phyloP scores from a whole-genome alignment of 2,329 filamentous ascomycete genomes.

The Ceratocystis smalleyi region DNA sequence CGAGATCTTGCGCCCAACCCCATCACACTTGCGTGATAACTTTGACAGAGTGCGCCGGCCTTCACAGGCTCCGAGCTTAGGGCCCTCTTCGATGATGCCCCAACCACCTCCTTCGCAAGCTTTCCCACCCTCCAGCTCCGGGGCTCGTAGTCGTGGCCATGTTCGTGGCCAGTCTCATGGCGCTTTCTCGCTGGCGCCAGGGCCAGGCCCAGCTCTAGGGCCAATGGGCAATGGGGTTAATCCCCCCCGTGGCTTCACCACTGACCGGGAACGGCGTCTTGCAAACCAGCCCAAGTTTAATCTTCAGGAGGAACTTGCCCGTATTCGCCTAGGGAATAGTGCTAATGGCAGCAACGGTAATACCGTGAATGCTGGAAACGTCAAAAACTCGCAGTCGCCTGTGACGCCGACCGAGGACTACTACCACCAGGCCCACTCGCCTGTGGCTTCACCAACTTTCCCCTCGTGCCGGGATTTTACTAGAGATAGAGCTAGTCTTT shows the following conservation, averaged over 20 bases:
- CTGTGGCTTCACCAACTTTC: constrained; percentile 10
- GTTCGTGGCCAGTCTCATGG: constrained; percentile 14
- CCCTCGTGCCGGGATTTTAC: constrained; percentile 1
- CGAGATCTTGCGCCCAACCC: constrained; percentile 12
- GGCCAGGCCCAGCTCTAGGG: background rate
- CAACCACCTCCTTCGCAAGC: background rate
- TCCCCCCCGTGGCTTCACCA: background rate
- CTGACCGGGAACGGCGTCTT: constrained; percentile 7
- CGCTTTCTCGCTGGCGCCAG: constrained; percentile 4
- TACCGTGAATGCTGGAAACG: background rate
- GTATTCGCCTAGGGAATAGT: constrained; percentile 5
- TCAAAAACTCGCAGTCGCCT: constrained; percentile 16
- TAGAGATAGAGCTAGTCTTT: constrained; percentile 14
- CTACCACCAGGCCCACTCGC: constrained; percentile 9
- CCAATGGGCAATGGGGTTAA: background rate
- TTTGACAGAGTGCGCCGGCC: constrained; percentile 12
- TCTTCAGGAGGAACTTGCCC: constrained; percentile 12
- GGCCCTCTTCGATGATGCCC: background rate
- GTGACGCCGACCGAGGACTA: constrained; percentile 15
- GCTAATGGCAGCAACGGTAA: background rate
- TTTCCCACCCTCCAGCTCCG: background rate
- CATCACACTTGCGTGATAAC: constrained; percentile 13
- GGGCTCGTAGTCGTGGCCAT: constrained; percentile 5
- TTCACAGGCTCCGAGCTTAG: background rate
- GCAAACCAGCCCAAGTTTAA: constrained; percentile 12